Evolutionary conservation across 345 rosid genomes (phyloP).

Genomic region (Trapa bicornis): DNA sequence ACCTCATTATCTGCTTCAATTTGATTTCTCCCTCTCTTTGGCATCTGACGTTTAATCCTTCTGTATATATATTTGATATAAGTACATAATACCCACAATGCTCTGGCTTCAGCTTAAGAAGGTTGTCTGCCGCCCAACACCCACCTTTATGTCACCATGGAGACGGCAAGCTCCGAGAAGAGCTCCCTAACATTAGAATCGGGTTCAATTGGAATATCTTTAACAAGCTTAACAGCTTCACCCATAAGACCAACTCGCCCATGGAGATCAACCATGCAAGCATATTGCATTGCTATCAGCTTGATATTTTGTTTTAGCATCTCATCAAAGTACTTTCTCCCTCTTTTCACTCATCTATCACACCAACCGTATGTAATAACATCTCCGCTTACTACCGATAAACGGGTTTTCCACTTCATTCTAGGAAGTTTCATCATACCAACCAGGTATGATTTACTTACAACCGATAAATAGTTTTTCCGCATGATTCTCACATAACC

Average conservation of each 20-base stretch:
- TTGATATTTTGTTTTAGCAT: constrained; percentile 21
- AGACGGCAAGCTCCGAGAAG: constrained; percentile 41
- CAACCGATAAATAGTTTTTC: too few species aligned
- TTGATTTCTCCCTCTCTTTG: constrained; percentile 42
- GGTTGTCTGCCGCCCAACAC: constrained; percentile 38
- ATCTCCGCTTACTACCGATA: too few species aligned
- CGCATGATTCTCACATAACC: too few species aligned
- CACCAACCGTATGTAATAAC: too few species aligned
- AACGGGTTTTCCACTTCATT: too few species aligned
- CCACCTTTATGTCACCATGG: constrained; percentile 35
- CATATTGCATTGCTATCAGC: constrained; percentile 33
- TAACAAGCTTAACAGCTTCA: constrained; percentile 26
- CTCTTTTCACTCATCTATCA: constrained; percentile 2
- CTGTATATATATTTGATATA: constrained; percentile 38
- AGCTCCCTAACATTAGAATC: constrained; percentile 40
- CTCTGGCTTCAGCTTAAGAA: constrained; percentile 39
- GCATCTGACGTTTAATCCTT: constrained; percentile 14
- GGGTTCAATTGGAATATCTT: constrained; percentile 21
- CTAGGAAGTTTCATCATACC: too few species aligned
- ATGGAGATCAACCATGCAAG: constrained; percentile 45
- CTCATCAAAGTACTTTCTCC: constrained; percentile 28
- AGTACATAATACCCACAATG: constrained; percentile 35
- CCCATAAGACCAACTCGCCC: constrained; percentile 39
- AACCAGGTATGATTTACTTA: too few species aligned
- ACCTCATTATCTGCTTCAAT: constrained; percentile 37